Evolutionary conservation across 805 yeast species (phyloP), one percentile per base, ranked within the genome.

Genomic region (Suhomyces vadensis): DNA sequence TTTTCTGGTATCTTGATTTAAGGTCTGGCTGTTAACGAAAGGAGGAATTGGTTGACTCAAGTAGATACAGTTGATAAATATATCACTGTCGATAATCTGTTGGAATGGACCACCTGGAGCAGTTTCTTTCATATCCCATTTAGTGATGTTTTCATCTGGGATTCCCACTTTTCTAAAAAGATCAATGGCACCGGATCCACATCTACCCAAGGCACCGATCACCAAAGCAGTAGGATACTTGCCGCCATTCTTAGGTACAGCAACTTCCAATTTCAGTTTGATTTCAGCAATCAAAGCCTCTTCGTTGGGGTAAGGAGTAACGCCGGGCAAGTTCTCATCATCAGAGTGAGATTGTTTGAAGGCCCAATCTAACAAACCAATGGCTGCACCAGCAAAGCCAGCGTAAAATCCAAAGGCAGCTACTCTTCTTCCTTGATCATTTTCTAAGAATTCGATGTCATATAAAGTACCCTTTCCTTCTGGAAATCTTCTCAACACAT

Each of bases 371-470:
- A 81, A 81, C 41, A 92, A 75, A 58, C 99, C 99, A 44, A 94
- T 71, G 25, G 99, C 99, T 26, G 99, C 99, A 60, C 99, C 99
- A 5, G 98, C 99, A 65, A 94, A 94, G n/a, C 99, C 99, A 36
- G 99, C 99, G 66, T 92, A 92, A 75, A 81, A 94, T n/a, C 99
- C 99, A 64, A 94, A 94, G 6, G 99, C 99, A 36, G 99, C 99
- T 22, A 94, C 99, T 71, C 99, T 87, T 76, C 99, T 87, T 26
- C 98, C 98, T 60, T 81, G 83, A 56, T 86, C 97, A 64, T 94
- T 89, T 66, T 87, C 95, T 64, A 94, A 75, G 63, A 94, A 94
- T 72, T 94, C 99, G 54, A 94, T 75, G 65, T 94, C 99, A 64
- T 94, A 94, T 54, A 94, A 78, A 10, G 80, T 77, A 56, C 99